A percentile compares a stretch with the other conserved stretches of the same genome.
Conservation (phyloP, 768 basidiomycete species). For the Russula olivacea region DNA sequence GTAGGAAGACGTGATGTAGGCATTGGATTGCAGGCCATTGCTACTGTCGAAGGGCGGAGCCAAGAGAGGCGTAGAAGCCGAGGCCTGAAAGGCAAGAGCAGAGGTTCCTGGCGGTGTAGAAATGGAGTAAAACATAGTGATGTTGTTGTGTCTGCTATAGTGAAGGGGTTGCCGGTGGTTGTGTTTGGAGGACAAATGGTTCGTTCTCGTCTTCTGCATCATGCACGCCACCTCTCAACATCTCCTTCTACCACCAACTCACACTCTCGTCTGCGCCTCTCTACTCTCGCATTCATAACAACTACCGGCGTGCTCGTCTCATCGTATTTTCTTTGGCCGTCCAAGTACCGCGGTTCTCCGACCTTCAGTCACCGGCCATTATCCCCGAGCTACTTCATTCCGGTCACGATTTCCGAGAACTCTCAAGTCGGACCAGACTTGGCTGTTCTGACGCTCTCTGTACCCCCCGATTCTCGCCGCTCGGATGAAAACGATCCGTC, state of each 20-base stretch:
- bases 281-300: slow-evolving; percentile 31
- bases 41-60: background rate
- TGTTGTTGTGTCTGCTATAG: slow-evolving; percentile 10
- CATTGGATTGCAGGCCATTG: slow-evolving; percentile 19
- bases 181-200: background rate
- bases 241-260: background rate
- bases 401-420: slow-evolving; percentile 50
- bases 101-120: slow-evolving; percentile 7
- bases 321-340: slow-evolving; percentile 49
- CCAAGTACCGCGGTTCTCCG: slow-evolving; percentile 42
- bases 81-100: background rate
- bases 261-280: slow-evolving; percentile 10
- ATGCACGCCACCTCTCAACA: slow-evolving; percentile 13
- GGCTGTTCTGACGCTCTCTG: slow-evolving; percentile 55
- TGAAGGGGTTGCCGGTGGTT: background rate
- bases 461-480: slow-evolving; percentile 40
- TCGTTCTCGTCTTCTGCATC: slow-evolving; percentile 8
- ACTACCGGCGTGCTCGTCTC: slow-evolving; percentile 40
- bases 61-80: background rate
- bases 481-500: slow-evolving; percentile 16
- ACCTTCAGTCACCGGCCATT: slow-evolving; percentile 31
- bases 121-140: slow-evolving; percentile 9
- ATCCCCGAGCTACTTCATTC: slow-evolving; percentile 43
- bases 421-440: slow-evolving; percentile 50
- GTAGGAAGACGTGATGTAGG: slow-evolving; percentile 3